Conservation (phyloP, 2,329 filamentous ascomycete genomes). For the Dothistroma pini region DNA sequence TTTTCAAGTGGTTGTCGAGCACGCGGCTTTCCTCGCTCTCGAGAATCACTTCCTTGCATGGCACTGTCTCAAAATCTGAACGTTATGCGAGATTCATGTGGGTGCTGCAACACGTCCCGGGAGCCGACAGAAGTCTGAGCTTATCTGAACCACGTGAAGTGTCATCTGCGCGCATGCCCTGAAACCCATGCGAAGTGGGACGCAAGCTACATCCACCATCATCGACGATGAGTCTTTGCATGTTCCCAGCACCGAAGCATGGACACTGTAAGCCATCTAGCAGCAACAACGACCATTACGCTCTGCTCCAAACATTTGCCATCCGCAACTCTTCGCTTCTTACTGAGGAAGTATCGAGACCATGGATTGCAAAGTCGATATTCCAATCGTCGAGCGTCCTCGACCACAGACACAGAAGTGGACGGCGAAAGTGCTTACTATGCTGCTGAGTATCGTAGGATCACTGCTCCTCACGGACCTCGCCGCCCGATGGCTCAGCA, state of each 20-base stretch:
- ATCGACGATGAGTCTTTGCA: background rate
- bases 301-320: constrained; percentile 3
- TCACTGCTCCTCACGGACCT: background rate
- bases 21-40: no score
- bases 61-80: no score
- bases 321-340: background rate
- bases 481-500: background rate
- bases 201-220: background rate
- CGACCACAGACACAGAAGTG: background rate
- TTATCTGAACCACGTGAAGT: background rate
- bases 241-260: background rate
- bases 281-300: background rate
- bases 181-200: background rate
- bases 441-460: background rate
- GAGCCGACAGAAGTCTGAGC: background rate
- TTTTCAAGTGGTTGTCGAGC: no score
- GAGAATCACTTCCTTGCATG: no score
- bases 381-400: background rate
- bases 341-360: constrained; percentile 2
- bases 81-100: no score
- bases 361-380: constrained; percentile 1
- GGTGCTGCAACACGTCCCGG: no score
- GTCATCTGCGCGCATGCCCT: background rate
- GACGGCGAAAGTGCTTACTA: background rate
- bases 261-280: constrained; percentile 3